These are phyloP conservation scores for Talaromyces verruculosus DNA, from an alignment of 2,329 filamentous ascomycete genomes.

Conservation along the genomic window DNA sequence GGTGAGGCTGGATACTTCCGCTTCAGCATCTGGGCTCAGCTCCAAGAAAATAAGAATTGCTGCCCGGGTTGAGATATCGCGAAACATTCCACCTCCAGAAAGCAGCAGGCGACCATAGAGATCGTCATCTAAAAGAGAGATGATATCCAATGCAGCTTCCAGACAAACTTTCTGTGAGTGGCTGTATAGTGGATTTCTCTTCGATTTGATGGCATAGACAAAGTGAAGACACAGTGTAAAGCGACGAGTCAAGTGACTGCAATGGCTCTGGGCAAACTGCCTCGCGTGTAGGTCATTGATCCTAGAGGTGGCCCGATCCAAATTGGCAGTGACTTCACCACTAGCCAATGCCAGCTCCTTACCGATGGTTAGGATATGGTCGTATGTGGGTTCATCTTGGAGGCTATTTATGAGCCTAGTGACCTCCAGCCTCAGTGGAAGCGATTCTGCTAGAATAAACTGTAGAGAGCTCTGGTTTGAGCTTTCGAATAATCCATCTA, in stretches of 20 bases:
- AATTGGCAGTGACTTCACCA: slow-evolving; percentile 2
- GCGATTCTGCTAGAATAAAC: slow-evolving; percentile 37
- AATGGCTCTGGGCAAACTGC: slow-evolving; percentile 25
- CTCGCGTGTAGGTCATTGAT: neutral
- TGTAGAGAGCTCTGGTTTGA: slow-evolving; percentile 39
- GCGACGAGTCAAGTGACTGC: slow-evolving; percentile 26
- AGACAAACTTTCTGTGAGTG: slow-evolving; percentile 31
- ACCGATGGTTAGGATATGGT: slow-evolving; percentile 25
- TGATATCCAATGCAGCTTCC: slow-evolving; percentile 29
- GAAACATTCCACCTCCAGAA: slow-evolving; percentile 33
- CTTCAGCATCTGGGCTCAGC: slow-evolving; percentile 20
- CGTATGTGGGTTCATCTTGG: slow-evolving; percentile 26
- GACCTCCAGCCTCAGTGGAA: slow-evolving; percentile 35
- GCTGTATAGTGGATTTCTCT: slow-evolving; percentile 27
- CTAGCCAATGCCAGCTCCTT: slow-evolving; percentile 23
- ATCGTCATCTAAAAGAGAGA: slow-evolving; percentile 29
- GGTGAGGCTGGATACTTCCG: slow-evolving; percentile 21
- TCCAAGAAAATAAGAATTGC: slow-evolving; percentile 27
- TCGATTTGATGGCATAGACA: slow-evolving; percentile 29
- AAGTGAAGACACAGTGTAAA: slow-evolving; percentile 28
- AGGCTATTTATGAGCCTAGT: slow-evolving; percentile 27
- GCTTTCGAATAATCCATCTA: slow-evolving; percentile 26
- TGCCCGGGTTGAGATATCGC: slow-evolving; percentile 29
- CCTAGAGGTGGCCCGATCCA: neutral
- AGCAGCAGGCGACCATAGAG: slow-evolving; percentile 29